phyloP scores from a whole-genome alignment of 139 green algal genomes.

The Choricystis sp. region DNA sequence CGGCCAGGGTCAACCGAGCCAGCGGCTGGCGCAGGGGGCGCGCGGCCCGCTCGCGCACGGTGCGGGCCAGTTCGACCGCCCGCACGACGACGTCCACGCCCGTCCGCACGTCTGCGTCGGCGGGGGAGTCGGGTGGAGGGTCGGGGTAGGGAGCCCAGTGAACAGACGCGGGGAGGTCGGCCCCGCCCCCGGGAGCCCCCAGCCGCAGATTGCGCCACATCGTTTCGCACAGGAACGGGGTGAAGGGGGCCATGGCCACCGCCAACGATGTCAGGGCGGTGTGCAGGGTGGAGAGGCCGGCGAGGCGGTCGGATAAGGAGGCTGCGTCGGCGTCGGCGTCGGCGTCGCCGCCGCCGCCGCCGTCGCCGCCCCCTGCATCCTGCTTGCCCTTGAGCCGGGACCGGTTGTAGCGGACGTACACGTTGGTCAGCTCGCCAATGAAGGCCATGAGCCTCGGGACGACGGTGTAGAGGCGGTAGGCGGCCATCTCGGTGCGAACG shows the following conservation, averaged over 20 bases:
- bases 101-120: conserved; percentile 50
- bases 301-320: neutral
- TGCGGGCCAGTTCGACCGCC: conserved; percentile 76
- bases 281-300: conserved; percentile 51
- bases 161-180: conserved; percentile 40
- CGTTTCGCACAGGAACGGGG: conserved; percentile 93
- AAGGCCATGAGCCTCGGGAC: conserved; percentile 83
- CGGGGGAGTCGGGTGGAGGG: conserved; percentile 2
- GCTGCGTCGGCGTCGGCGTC: conserved; percentile 37
- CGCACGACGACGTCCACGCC: conserved; percentile 73
- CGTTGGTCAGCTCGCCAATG: conserved; percentile 94
- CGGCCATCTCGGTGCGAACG: conserved; percentile 83
- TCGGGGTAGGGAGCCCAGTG: conserved; percentile 77
- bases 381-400: conserved; percentile 65
- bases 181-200: conserved; percentile 20
- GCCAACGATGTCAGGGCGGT: conserved; percentile 75
- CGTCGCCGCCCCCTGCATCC: conserved; percentile 18
- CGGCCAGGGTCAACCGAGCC: conserved; percentile 55
- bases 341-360: too few relatives aligned
- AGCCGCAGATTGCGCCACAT: conserved; percentile 92
- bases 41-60: conserved; percentile 56
- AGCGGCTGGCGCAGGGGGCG: conserved; percentile 70
- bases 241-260: conserved; percentile 95
- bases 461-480: conserved; percentile 96
- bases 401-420: conserved; percentile 97